Conservation (phyloP, 2,329 filamentous ascomycete genomes). For the Aspergillus sp. region DNA sequence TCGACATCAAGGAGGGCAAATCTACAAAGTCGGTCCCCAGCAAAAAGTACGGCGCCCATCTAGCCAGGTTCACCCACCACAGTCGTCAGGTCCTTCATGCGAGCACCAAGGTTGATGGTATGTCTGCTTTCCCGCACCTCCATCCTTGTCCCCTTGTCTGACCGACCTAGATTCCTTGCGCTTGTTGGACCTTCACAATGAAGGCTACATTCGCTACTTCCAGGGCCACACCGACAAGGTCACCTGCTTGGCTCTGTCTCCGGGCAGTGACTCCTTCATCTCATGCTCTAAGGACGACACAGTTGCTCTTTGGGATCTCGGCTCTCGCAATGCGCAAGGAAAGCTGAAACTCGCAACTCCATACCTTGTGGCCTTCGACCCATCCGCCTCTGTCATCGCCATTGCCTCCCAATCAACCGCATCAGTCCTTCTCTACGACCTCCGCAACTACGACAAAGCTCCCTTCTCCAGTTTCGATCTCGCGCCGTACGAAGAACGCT, state of each 20-base stretch:
- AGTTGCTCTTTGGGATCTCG: slow-evolving; percentile 85
- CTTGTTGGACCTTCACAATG: slow-evolving; percentile 86
- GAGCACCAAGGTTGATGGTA: slow-evolving; percentile 90
- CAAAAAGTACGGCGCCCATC: slow-evolving; percentile 95
- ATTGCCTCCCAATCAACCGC: slow-evolving; percentile 80
- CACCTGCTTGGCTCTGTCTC: slow-evolving; percentile 80
- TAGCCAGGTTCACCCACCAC: slow-evolving; percentile 92
- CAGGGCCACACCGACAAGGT: slow-evolving; percentile 84
- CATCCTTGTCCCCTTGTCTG: neutral
- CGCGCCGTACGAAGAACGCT: slow-evolving; percentile 56
- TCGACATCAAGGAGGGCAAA: slow-evolving; percentile 87
- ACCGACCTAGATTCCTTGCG: slow-evolving; percentile 65
- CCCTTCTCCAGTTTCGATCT: slow-evolving; percentile 88
- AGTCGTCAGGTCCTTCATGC: slow-evolving; percentile 91
- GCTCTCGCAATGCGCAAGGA: slow-evolving; percentile 76
- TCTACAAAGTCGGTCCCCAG: slow-evolving; percentile 86
- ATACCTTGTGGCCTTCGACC: slow-evolving; percentile 85
- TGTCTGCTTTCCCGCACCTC: slow-evolving; percentile 18
- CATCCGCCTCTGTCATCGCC: slow-evolving; percentile 87
- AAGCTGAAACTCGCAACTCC: slow-evolving; percentile 78
- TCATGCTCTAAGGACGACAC: slow-evolving; percentile 91
- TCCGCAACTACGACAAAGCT: slow-evolving; percentile 88
- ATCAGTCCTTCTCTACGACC: slow-evolving; percentile 83
- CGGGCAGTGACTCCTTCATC: slow-evolving; percentile 85
- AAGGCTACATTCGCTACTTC: slow-evolving; percentile 95